Evolutionary conservation across 495 filamentous ascomycete genomes (phyloP).

Genomic region (Saxophila tyrrhenica): DNA sequence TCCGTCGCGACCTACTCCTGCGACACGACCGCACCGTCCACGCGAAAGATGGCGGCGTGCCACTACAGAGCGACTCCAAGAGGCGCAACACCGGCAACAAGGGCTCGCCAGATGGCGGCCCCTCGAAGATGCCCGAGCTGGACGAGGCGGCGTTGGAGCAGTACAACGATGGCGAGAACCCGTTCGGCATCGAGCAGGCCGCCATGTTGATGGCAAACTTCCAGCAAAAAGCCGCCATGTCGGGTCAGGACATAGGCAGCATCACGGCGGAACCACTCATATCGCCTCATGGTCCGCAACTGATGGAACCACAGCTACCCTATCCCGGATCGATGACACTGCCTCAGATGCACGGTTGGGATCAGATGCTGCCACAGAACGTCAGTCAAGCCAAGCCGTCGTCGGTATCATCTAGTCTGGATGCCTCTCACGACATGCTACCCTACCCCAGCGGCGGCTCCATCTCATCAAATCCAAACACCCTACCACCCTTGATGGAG

Average conservation of each 20-base stretch:
- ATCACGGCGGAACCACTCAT: constrained; percentile 56
- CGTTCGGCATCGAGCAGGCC: constrained; percentile 93
- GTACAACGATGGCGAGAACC: constrained; percentile 86
- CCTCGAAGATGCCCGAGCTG: constrained; percentile 72
- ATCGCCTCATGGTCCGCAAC: constrained; percentile 46
- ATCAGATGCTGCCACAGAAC: constrained; percentile 58
- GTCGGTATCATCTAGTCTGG: constrained; percentile 51
- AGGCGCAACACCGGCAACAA: constrained; percentile 62
- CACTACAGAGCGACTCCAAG: constrained; percentile 89
- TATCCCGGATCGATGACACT: constrained; percentile 65
- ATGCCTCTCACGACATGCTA: constrained; percentile 50
- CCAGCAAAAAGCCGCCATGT: constrained; percentile 87
- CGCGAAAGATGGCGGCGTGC: constrained; percentile 94
- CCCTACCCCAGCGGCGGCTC: constrained; percentile 45
- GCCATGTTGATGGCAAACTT: constrained; percentile 98
- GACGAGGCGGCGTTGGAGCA: constrained; percentile 87
- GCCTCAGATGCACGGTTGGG: constrained; percentile 76
- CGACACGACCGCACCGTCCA: constrained; percentile 98
- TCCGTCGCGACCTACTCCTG: constrained; percentile 87
- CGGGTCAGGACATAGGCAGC: constrained; percentile 53
- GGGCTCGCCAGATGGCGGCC: constrained; percentile 49
- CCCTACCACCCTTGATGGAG: constrained; percentile 57
- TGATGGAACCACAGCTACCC: constrained; percentile 40
- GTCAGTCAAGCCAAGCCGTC: constrained; percentile 48
- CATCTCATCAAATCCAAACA: constrained; percentile 43